Evolutionary conservation across 2,329 filamentous ascomycete species (phyloP).

Genomic region (Graphilbum fragrans): DNA sequence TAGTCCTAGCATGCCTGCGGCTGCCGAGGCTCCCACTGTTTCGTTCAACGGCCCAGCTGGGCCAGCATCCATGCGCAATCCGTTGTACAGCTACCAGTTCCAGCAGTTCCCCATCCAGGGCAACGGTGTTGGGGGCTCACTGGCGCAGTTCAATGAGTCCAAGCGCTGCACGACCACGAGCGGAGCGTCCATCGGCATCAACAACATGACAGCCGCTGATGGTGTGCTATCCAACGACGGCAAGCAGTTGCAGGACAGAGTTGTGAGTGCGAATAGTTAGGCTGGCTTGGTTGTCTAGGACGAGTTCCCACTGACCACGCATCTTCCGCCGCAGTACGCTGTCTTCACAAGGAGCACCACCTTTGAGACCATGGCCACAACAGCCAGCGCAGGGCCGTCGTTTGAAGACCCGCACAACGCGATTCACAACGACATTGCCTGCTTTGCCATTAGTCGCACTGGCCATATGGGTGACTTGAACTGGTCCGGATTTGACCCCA

Average conservation of each 20-base stretch:
- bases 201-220: constrained; percentile 19
- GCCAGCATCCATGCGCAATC: constrained; percentile 27
- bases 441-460: constrained; percentile 14
- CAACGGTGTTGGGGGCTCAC: constrained; percentile 15
- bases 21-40: constrained; percentile 18
- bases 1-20: constrained; percentile 27
- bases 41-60: constrained; percentile 14
- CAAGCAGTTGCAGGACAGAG: constrained; percentile 14
- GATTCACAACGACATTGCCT: constrained; percentile 28
- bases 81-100: constrained; percentile 39
- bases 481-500: constrained; percentile 31
- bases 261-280: constrained; percentile 11
- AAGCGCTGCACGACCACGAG: constrained; percentile 23
- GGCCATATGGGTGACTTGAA: constrained; percentile 23
- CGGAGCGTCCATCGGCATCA: constrained; percentile 23
- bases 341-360: constrained; percentile 24
- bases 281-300: no score
- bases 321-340: constrained; percentile 22
- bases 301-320: background rate
- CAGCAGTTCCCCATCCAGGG: constrained; percentile 24
- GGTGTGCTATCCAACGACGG: constrained; percentile 13
- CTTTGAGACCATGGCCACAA: constrained; percentile 28
- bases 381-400: constrained; percentile 22
- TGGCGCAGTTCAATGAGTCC: constrained; percentile 22
- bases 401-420: constrained; percentile 31